Evolutionary conservation across 106 monocot genomes (phyloP).

Genomic region (Agapanthus africanus): DNA sequence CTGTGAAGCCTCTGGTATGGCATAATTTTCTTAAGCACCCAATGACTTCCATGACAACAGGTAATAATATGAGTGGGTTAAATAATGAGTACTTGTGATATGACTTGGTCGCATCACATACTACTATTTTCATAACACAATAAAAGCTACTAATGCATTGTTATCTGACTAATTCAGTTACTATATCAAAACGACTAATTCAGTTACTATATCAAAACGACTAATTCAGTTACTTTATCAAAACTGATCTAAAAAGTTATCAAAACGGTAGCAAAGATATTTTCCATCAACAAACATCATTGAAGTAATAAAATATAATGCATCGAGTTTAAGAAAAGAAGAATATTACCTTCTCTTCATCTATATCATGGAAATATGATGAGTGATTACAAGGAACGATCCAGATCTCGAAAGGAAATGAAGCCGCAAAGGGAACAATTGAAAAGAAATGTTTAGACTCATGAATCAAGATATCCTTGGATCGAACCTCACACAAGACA

Average conservation of each 20-base stretch:
- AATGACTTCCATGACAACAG: too few relatives aligned
- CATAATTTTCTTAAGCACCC: too few relatives aligned
- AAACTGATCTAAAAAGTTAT: neutral
- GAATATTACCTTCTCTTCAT: constrained; percentile 53
- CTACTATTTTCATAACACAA: too few relatives aligned
- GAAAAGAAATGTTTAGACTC: constrained; percentile 61
- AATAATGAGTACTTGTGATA: too few relatives aligned
- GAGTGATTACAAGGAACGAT: constrained; percentile 64
- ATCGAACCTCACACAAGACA: constrained; percentile 61
- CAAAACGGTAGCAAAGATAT: neutral
- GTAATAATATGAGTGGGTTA: too few relatives aligned
- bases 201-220: too few relatives aligned
- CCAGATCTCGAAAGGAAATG: constrained; percentile 92
- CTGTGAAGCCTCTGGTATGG: too few relatives aligned
- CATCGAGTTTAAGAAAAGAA: neutral
- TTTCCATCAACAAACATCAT: neutral
- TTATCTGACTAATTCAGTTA: too few relatives aligned
- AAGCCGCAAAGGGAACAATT: constrained; percentile 80
- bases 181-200: too few relatives aligned
- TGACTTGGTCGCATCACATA: too few relatives aligned
- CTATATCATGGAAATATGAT: constrained; percentile 76
- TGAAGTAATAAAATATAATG: neutral
- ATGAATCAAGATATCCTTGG: constrained; percentile 45
- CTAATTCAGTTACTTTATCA: too few relatives aligned
- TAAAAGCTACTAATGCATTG: too few relatives aligned